Evolutionary conservation across 2,329 filamentous ascomycete species (phyloP).

Genomic region (Claviceps monticola): DNA sequence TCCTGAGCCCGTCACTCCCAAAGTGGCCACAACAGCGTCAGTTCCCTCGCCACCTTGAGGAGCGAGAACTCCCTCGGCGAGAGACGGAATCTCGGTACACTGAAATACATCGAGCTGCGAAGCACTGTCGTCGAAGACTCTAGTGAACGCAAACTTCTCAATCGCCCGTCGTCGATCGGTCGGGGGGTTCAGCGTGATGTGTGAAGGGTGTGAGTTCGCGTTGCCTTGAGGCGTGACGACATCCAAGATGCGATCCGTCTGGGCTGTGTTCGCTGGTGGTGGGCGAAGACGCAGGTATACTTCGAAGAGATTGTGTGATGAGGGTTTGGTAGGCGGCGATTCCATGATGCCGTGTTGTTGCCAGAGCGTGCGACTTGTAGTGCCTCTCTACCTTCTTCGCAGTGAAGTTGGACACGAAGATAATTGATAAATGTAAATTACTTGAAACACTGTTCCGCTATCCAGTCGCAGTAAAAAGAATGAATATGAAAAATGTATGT

Average conservation of each 20-base stretch:
- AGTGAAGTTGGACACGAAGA: not conserved
- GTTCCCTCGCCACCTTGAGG: constrained; percentile 61
- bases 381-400: not conserved
- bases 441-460: not conserved
- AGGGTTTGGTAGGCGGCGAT: constrained; percentile 9
- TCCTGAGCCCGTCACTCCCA: constrained; percentile 90
- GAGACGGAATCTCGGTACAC: constrained; percentile 56
- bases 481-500: not conserved
- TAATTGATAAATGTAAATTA: not conserved
- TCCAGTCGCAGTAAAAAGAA: not conserved
- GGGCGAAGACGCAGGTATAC: constrained; percentile 79
- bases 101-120: constrained; percentile 79
- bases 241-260: constrained; percentile 57
- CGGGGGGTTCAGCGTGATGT: constrained; percentile 67
- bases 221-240: constrained; percentile 47
- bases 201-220: constrained; percentile 34
- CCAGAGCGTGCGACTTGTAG: not conserved
- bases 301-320: constrained; percentile 57
- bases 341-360: constrained; percentile 22
- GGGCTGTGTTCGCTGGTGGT: constrained; percentile 31
- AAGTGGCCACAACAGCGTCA: constrained; percentile 78
- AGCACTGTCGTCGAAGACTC: constrained; percentile 78
- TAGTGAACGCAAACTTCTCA: constrained; percentile 89
- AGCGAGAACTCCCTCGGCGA: constrained; percentile 72
- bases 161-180: constrained; percentile 77